A percentile compares a stretch with the other conserved stretches of the same genome.
Evolutionary conservation across 306 rosid genomes (phyloP).

Genomic region (Ziziphus jujuba): DNA sequence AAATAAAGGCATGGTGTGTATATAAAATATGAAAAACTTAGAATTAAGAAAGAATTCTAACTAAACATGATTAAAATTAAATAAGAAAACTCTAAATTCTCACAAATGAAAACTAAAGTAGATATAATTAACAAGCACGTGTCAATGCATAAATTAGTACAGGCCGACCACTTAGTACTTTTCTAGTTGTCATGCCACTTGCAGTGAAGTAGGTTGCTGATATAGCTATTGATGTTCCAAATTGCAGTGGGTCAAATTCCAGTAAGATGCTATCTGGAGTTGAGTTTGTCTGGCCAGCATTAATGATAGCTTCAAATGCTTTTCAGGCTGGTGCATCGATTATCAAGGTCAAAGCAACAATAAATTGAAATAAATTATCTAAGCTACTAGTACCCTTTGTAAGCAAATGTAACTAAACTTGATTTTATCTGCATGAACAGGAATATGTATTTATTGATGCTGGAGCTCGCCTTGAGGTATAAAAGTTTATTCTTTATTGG

Average conservation of each 20-base stretch:
- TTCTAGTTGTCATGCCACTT: constrained; percentile 16
- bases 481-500: constrained; percentile 6
- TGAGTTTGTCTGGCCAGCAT: constrained; percentile 68
- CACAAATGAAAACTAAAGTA: not conserved
- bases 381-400: constrained; percentile 23
- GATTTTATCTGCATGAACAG: constrained; percentile 37
- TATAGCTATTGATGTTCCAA: constrained; percentile 29
- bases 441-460: constrained; percentile 75
- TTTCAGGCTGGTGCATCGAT: constrained; percentile 93
- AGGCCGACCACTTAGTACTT: constrained; percentile 3
- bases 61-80: not conserved
- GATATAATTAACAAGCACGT: not conserved
- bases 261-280: constrained; percentile 83
- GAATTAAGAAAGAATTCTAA: not conserved
- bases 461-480: constrained; percentile 56
- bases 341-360: constrained; percentile 58
- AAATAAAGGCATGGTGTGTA: no score
- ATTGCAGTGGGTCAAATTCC: constrained; percentile 76
- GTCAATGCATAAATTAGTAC: constrained; percentile 9
- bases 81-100: not conserved
- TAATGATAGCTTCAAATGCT: constrained; percentile 80
- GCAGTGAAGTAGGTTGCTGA: constrained; percentile 15
- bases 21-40: no score
- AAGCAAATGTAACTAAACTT: constrained; percentile 22
- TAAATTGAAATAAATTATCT: constrained; percentile 17